Conservation (phyloP, 352 stramenopile genomes). For the Globisporangium rhizosaccharum region DNA sequence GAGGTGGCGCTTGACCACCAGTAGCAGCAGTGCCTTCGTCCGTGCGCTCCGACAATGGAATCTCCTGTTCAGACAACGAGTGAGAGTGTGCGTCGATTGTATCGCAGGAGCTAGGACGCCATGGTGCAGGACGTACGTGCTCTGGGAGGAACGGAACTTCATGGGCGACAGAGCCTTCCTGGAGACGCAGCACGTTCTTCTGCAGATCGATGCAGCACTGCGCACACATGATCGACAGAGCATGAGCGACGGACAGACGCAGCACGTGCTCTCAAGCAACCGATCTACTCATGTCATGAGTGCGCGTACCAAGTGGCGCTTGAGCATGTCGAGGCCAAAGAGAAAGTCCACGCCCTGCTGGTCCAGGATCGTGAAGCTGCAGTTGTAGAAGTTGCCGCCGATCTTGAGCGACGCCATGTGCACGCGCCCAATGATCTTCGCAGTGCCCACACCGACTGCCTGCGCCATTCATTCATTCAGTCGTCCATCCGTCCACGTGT, state of each 20-base stretch:
- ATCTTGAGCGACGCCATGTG: constrained; percentile 92
- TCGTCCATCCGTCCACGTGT: neutral
- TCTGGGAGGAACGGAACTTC: constrained; percentile 86
- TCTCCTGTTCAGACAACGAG: constrained; percentile 38
- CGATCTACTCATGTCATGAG: neutral
- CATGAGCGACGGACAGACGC: neutral
- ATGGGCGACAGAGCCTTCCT: constrained; percentile 57
- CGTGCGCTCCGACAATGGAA: constrained; percentile 52
- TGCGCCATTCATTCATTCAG: constrained; percentile 13
- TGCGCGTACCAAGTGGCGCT: constrained; percentile 85
- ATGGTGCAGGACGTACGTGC: constrained; percentile 36
- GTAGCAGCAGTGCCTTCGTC: constrained; percentile 18
- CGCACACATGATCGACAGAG: neutral
- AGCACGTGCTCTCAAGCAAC: neutral
- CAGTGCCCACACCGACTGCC: constrained; percentile 94
- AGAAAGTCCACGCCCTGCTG: constrained; percentile 96
- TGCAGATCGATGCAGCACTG: constrained; percentile 95
- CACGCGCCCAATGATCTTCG: constrained; percentile 95
- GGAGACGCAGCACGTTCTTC: constrained; percentile 86
- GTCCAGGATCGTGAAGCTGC: constrained; percentile 93
- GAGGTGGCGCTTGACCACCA: neutral
- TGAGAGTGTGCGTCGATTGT: neutral
- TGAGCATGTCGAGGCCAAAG: constrained; percentile 98
- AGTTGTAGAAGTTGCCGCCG: constrained; percentile 87
- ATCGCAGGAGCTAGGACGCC: neutral